phyloP scores from a whole-genome alignment of 441 rosid species.

The Gossypium laxum region DNA sequence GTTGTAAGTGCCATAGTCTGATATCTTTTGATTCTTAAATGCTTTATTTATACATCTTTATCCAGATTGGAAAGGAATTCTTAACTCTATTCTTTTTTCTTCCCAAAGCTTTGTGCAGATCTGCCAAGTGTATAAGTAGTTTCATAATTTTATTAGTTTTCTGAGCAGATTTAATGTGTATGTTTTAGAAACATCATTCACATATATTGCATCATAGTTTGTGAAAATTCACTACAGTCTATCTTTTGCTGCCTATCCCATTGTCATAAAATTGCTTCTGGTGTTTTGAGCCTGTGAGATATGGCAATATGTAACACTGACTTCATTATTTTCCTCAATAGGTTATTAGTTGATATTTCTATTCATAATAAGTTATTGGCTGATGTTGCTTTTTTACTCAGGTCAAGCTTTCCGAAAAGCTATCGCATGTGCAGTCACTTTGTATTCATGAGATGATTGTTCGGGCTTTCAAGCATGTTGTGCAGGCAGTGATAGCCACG shows the following conservation, averaged over 20 bases:
- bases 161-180: background rate
- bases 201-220: background rate
- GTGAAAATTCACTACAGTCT: background rate
- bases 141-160: background rate
- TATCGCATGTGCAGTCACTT: slow-evolving; percentile 61
- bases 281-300: background rate
- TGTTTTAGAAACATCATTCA: background rate
- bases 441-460: slow-evolving; percentile 75
- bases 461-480: slow-evolving; percentile 60
- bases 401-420: slow-evolving; percentile 64
- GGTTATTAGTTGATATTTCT: slow-evolving; percentile 10
- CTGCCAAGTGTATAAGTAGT: background rate
- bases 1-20: slow-evolving; percentile 41
- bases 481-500: slow-evolving; percentile 55
- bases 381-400: slow-evolving; percentile 22
- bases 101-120: background rate
- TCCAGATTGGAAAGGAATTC: background rate
- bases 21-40: slow-evolving; percentile 12
- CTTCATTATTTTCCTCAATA: background rate
- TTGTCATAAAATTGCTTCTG: background rate
- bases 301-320: background rate
- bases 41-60: background rate
- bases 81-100: background rate
- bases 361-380: slow-evolving; percentile 3
- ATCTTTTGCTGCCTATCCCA: slow-evolving; percentile 1